phyloP scores from a whole-genome alignment of 345 rosid genomes.

The Arabidopsis arenosa region DNA sequence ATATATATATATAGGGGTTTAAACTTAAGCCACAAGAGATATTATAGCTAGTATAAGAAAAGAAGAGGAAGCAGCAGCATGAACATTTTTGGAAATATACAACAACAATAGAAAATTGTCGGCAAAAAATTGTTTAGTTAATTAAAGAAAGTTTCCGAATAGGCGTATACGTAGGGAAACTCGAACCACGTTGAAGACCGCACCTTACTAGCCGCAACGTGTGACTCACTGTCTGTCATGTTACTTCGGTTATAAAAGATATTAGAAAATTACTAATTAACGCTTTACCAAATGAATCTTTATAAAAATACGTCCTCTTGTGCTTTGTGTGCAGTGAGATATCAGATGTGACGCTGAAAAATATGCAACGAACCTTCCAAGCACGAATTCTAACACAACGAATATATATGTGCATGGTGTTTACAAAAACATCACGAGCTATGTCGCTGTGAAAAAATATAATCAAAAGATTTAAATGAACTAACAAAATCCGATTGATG shows the following conservation, averaged over 20 bases:
- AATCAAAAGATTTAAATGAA: no score
- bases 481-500: no score
- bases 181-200: conserved; percentile 40
- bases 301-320: no score
- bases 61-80: conserved; percentile 19
- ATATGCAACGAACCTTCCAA: conserved; percentile 28
- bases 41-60: background rate
- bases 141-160: background rate
- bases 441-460: background rate
- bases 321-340: background rate
- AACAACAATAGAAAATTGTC: background rate
- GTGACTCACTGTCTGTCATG: conserved; percentile 39
- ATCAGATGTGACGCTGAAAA: conserved; percentile 4
- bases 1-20: conserved; percentile 38
- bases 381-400: background rate
- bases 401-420: no score
- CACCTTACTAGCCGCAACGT: conserved; percentile 44
- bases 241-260: conserved; percentile 11
- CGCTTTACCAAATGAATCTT: no score
- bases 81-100: conserved; percentile 12
- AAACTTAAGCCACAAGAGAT: conserved; percentile 5
- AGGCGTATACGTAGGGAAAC: conserved; percentile 18
- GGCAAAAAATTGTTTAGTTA: background rate
- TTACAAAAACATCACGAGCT: background rate
- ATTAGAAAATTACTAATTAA: background rate